Evolutionary conservation across 2,329 filamentous ascomycete genomes (phyloP).

Genomic region (Stagonosporopsis rhizophila): DNA sequence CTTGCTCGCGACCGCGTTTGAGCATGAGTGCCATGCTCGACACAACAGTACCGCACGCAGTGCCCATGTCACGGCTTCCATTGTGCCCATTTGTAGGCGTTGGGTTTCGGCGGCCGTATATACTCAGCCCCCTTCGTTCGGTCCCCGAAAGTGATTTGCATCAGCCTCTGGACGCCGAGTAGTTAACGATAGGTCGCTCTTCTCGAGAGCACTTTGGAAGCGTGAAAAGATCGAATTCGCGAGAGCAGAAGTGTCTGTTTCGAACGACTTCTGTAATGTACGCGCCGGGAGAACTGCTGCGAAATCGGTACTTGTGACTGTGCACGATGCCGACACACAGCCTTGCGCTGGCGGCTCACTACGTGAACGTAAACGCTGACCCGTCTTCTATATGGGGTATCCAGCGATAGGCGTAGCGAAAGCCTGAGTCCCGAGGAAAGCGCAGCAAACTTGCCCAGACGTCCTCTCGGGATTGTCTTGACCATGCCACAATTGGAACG

Average conservation of each 20-base stretch:
- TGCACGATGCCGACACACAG: background rate
- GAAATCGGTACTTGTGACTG: background rate
- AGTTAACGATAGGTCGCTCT: background rate
- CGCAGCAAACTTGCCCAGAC: background rate
- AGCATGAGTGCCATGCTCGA: background rate
- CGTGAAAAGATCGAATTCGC: background rate
- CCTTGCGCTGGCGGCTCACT: conserved; percentile 3
- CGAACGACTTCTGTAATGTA: background rate
- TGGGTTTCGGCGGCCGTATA: background rate
- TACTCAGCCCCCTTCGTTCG: conserved; percentile 14
- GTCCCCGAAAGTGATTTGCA: conserved; percentile 1
- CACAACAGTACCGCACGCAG: background rate
- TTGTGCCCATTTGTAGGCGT: no score
- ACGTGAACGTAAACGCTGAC: background rate
- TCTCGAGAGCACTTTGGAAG: no score
- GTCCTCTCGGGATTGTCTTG: background rate
- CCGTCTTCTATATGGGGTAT: background rate
- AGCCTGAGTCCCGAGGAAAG: background rate
- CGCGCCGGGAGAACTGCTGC: background rate
- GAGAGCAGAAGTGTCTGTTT: background rate
- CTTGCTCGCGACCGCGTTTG: background rate
- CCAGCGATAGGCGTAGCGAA: background rate
- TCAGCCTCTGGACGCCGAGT: background rate
- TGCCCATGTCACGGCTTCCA: background rate
- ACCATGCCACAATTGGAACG: background rate